Base-by-base conservation (phyloP, 345 rosid genomes). In the Linum trigynum region DNA sequence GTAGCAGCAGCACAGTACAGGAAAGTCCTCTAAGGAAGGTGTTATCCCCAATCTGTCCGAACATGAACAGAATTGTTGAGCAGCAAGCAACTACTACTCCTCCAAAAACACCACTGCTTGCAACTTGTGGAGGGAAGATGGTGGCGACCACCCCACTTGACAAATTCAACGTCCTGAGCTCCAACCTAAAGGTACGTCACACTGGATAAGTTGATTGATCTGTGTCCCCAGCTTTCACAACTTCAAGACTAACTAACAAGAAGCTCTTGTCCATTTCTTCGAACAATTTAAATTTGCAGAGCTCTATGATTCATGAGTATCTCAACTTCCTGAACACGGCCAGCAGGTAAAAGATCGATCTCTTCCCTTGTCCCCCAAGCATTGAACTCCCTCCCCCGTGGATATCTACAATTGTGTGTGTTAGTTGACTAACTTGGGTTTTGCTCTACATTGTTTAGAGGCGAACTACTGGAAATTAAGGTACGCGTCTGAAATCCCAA, bases 401-500 rank as follows among this genome's bases (percentile, higher is more conserved):
- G 15, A 15, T 8, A 62, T 36, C 64, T 71, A 74, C 32, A 74
- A 68, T 75, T 68, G 36, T 63, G 43, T 14, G 12, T 64, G 9
- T 63, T 37, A 45, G 37, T 65, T 55, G 63, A 42, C 37, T 60
- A 32, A 17, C 12, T 3, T 17, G 36, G 14, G 10, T 37, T 10
- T 57, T 57, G 16, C 12, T 70, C 40, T 55, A 11, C 69, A 57
- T 48, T 65, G 45, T 71, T 65, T 85, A 91, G 96, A 74, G 97
- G 85, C 55, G 92, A 94, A 79, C 82, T 94, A 2, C 43, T 77
- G 42, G 90, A 84, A 61, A 68, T 94, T 68, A 94, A 88, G 95
- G 95, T 91, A 79, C 1, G 32, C 5, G 4, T 35, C 5, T 59
- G 16, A 1, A 16, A 3, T 58, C 37, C 2, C 4, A 58, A 58